Conservation (phyloP, 2,329 filamentous ascomycete species). For the Fusarium tupiense region DNA sequence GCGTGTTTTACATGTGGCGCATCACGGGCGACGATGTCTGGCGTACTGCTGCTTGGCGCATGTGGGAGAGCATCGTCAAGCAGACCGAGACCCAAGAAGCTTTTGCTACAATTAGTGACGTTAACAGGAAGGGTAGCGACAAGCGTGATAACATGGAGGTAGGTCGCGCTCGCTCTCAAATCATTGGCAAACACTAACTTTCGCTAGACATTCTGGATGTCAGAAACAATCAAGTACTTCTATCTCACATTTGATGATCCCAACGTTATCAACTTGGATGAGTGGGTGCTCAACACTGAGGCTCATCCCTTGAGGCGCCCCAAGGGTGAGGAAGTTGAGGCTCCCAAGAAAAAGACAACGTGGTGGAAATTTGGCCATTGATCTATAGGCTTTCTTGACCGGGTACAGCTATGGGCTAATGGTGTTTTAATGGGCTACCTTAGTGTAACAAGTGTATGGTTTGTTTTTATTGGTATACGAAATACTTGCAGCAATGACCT, state of each 20-base stretch:
- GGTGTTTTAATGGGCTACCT: conserved; percentile 9
- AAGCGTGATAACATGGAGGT: conserved; percentile 71
- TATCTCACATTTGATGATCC: conserved; percentile 76
- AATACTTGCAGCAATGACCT: neutral
- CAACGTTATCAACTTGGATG: conserved; percentile 71
- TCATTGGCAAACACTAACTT: conserved; percentile 17
- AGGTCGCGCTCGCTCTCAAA: conserved; percentile 41
- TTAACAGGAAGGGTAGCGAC: conserved; percentile 43
- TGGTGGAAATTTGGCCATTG: conserved; percentile 27
- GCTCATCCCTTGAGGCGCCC: conserved; percentile 60
- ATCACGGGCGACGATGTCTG: conserved; percentile 57
- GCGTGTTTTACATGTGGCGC: conserved; percentile 62
- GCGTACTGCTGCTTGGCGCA: conserved; percentile 58
- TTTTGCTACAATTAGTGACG: conserved; percentile 54
- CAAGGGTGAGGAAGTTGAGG: conserved; percentile 25
- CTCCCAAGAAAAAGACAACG: conserved; percentile 17
- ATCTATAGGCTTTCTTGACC: neutral
- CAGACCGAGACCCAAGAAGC: conserved; percentile 57
- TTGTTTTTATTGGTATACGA: conserved; percentile 5
- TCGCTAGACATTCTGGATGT: conserved; percentile 72
- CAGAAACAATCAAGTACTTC: conserved; percentile 82
- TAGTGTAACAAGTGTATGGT: neutral
- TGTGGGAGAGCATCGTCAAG: conserved; percentile 56
- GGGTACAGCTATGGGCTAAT: neutral
- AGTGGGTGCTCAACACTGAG: conserved; percentile 73